Evolutionary conservation across 2,329 filamentous ascomycete species (phyloP).

Genomic region (Hypoxylon sp.): DNA sequence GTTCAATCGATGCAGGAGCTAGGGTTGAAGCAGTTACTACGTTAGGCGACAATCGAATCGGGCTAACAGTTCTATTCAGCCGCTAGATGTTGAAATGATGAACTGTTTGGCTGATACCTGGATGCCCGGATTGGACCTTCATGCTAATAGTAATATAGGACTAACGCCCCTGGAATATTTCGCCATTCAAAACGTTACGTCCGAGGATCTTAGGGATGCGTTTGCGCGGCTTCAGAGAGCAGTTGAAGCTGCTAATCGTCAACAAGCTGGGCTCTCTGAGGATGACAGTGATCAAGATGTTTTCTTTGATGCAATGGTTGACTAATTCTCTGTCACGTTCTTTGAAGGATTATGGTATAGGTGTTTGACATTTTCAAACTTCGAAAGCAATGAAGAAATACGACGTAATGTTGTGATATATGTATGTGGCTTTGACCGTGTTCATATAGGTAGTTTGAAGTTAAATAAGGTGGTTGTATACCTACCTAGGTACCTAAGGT

Average conservation of each 20-base stretch:
- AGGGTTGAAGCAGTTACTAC: background rate
- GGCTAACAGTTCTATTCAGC: background rate
- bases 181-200: background rate
- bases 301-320: background rate
- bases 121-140: background rate
- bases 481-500: no score
- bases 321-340: background rate
- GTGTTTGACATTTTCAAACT: background rate
- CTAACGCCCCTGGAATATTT: background rate
- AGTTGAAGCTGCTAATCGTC: background rate
- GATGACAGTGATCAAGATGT: background rate
- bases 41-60: background rate
- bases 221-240: background rate
- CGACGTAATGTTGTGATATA: background rate
- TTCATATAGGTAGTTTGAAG: background rate
- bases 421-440: background rate
- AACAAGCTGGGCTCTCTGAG: background rate
- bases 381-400: background rate
- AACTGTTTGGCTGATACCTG: background rate
- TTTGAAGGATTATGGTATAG: background rate
- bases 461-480: background rate
- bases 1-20: background rate
- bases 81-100: background rate
- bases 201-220: background rate
- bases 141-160: background rate